phyloP scores from a whole-genome alignment of 495 filamentous ascomycete genomes.

The Hypoxylon lenormandii region DNA sequence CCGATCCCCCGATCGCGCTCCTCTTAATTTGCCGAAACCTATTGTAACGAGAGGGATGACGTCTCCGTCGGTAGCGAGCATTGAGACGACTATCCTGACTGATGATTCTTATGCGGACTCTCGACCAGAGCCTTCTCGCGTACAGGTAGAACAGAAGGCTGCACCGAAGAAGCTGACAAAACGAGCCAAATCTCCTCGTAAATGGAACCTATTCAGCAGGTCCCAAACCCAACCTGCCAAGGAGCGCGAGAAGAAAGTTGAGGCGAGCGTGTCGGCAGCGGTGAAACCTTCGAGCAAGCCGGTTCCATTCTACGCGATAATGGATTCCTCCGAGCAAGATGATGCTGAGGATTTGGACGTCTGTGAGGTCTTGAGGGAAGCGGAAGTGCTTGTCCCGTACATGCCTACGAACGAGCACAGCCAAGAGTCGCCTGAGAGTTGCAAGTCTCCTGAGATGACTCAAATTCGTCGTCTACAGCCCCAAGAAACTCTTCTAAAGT shows the following conservation, averaged over 20 bases:
- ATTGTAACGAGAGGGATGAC: conserved; percentile 56
- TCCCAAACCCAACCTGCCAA: conserved; percentile 67
- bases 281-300: conserved; percentile 60
- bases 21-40: conserved; percentile 57
- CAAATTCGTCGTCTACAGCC: conserved; percentile 2
- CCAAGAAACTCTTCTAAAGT: conserved; percentile 1
- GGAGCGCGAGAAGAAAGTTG: conserved; percentile 53
- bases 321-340: conserved; percentile 78
- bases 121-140: conserved; percentile 37
- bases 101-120: conserved; percentile 61
- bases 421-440: conserved; percentile 34
- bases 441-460: conserved; percentile 31
- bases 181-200: conserved; percentile 69
- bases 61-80: conserved; percentile 62
- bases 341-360: conserved; percentile 70
- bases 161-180: conserved; percentile 67
- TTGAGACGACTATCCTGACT: conserved; percentile 64
- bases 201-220: conserved; percentile 87
- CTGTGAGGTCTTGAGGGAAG: conserved; percentile 73
- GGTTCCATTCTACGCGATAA: conserved; percentile 82
- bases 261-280: conserved; percentile 57
- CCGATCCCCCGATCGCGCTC: conserved; percentile 53
- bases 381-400: conserved; percentile 55
- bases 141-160: conserved; percentile 25
- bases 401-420: conserved; percentile 20